Evolutionary conservation across 257 asterid species (phyloP).

Genomic region (Fraxinus quadrangulata): DNA sequence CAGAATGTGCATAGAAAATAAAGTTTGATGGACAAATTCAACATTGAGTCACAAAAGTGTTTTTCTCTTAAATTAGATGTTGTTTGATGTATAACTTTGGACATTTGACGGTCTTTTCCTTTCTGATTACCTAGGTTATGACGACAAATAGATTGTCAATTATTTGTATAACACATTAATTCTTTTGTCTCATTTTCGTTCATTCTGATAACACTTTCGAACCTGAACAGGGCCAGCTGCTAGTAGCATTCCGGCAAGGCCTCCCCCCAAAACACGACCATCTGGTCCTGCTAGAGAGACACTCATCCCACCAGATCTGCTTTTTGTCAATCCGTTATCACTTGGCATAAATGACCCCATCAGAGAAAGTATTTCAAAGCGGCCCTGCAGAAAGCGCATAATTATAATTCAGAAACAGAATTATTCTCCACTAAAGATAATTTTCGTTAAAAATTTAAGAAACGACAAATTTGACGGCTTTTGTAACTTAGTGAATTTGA

Average conservation of each 20-base stretch:
- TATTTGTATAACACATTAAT: not conserved
- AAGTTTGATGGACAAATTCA: too few species aligned
- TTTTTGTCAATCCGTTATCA: constrained; percentile 72
- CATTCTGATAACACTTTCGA: constrained; percentile 12
- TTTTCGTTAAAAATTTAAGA: constrained; percentile 6
- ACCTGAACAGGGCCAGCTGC: constrained; percentile 93
- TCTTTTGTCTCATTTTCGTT: not conserved
- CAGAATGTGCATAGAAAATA: too few species aligned
- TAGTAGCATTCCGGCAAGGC: constrained; percentile 86
- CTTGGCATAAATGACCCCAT: constrained; percentile 78
- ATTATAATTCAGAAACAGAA: constrained; percentile 14
- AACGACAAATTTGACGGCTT: not conserved
- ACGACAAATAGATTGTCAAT: too few species aligned
- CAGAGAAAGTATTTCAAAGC: constrained; percentile 79
- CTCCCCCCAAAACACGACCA: constrained; percentile 96
- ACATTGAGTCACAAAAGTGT: too few species aligned
- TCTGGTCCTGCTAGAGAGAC: constrained; percentile 87
- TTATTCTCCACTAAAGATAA: not conserved
- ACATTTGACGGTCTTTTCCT: too few species aligned
- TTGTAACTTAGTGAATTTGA: not conserved
- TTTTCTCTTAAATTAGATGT: too few species aligned
- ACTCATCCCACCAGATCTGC: constrained; percentile 93
- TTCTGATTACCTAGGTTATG: too few species aligned
- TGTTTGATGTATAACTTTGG: too few species aligned
- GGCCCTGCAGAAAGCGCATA: constrained; percentile 55